Evolutionary conservation across 2,329 filamentous ascomycete species (phyloP).

Genomic region (Colletotrichum viniferum): DNA sequence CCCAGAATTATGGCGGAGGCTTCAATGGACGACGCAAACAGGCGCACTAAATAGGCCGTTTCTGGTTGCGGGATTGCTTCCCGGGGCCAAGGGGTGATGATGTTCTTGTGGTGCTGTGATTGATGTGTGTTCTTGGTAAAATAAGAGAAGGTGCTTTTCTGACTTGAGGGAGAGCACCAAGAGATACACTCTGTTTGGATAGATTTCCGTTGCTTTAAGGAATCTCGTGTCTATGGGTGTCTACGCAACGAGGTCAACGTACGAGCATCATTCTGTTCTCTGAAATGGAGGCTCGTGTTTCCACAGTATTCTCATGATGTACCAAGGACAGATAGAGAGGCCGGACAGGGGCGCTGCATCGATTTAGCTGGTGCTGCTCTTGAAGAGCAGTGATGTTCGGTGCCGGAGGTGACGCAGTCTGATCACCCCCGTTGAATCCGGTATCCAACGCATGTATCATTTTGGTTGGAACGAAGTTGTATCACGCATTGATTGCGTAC

Average conservation of each 20-base stretch:
- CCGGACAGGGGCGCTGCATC: rapidly evolving
- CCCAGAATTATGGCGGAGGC: background rate
- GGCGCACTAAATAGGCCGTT: rapidly evolving
- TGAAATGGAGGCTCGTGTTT: no score
- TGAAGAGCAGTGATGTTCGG: background rate
- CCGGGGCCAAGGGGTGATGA: rapidly evolving
- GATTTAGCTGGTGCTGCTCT: background rate
- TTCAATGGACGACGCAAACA: background rate
- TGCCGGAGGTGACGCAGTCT: background rate
- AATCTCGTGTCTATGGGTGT: no score
- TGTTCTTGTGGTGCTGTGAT: rapidly evolving
- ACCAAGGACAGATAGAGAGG: rapidly evolving
- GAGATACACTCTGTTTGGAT: no score
- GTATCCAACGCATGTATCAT: no score
- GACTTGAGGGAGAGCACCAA: background rate
- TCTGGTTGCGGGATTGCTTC: background rate
- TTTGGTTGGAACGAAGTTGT: background rate
- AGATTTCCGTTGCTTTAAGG: no score
- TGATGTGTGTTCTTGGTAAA: no score
- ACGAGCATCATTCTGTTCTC: no score
- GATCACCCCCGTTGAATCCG: background rate
- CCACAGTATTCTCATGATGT: background rate
- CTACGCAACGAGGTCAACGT: no score
- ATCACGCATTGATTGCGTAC: rapidly evolving
- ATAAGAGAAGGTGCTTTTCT: background rate